These are phyloP conservation scores for Elongisporangium prolatum DNA, from an alignment of 352 stramenopile genomes.

Conservation along the genomic window DNA sequence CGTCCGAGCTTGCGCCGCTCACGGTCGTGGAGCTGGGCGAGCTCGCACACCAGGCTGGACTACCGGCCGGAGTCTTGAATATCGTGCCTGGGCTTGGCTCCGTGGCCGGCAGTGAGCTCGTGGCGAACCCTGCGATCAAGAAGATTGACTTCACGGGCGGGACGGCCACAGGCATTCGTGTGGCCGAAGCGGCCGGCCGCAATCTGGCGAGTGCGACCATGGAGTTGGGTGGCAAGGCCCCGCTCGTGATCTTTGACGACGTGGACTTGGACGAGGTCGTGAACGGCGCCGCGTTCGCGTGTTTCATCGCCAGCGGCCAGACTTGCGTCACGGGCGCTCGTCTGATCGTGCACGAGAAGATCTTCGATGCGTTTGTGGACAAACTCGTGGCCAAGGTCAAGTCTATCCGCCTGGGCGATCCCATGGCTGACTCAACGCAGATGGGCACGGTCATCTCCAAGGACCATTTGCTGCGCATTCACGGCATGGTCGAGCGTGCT, in stretches of 20 bases:
- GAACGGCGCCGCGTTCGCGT: conserved; percentile 57
- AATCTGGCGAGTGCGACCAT: conserved; percentile 51
- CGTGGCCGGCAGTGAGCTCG: conserved; percentile 29
- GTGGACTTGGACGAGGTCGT: conserved; percentile 59
- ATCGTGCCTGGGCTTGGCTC: conserved; percentile 32
- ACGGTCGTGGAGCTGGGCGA: conserved; percentile 43
- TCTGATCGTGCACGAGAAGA: conserved; percentile 78
- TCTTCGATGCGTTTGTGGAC: conserved; percentile 73
- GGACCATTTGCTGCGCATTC: conserved; percentile 51
- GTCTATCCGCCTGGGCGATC: conserved; percentile 49
- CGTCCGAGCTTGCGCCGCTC: conserved; percentile 74
- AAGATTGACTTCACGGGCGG: conserved; percentile 60
- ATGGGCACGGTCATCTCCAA: conserved; percentile 71
- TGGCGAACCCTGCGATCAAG: conserved; percentile 27
- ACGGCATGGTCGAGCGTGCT: conserved; percentile 74
- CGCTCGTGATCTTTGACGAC: conserved; percentile 59
- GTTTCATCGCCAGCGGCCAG: conserved; percentile 73
- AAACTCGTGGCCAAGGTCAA: conserved; percentile 47
- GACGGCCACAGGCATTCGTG: conserved; percentile 26
- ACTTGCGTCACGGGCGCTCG: conserved; percentile 77
- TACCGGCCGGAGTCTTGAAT: conserved; percentile 46
- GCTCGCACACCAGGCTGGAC: conserved; percentile 26
- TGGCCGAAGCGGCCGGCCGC: conserved; percentile 27
- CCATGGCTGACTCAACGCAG: conserved; percentile 39
- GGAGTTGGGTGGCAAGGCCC: conserved; percentile 70